Percentiles rank a stretch among this genome's conserved stretches.
Conservation (phyloP, 2,329 filamentous ascomycete genomes). For the Phaeosphaeria sp. region DNA sequence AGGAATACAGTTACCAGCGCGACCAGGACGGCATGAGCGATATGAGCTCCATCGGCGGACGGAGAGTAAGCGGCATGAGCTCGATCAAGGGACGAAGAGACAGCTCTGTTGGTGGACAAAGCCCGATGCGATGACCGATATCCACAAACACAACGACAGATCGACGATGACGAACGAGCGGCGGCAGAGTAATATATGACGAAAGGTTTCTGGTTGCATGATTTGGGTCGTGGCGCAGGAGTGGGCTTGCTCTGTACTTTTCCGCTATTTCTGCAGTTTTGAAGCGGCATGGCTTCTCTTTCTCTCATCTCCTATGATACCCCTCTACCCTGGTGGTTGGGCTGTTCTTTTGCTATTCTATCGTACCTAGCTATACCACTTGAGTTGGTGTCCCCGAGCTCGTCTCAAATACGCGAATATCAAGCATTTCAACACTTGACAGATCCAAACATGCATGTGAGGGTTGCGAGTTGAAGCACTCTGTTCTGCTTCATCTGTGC, state of each 20-base stretch:
- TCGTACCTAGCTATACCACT: not conserved
- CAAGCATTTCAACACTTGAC: not conserved
- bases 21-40: conserved; percentile 29
- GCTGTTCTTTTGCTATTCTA: conserved; percentile 1
- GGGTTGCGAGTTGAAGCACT: too few species aligned
- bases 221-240: not conserved
- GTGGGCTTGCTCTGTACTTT: not conserved
- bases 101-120: not conserved
- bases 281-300: not conserved
- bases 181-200: not conserved
- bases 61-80: not conserved
- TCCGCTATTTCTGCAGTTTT: not conserved
- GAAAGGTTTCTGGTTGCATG: not conserved
- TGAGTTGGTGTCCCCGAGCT: not conserved
- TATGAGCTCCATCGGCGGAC: conserved; percentile 6
- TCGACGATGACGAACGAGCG: not conserved
- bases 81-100: conserved; percentile 1
- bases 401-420: not conserved
- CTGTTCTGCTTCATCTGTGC: too few species aligned
- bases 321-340: conserved; percentile 12
- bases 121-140: not conserved
- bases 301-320: conserved; percentile 7
- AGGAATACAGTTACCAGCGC: conserved; percentile 27
- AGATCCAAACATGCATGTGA: too few species aligned
- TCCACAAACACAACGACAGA: not conserved